Percentiles rank a stretch among this genome's conserved stretches.
Evolutionary conservation across 306 rosid species (phyloP).

Genomic region (Fragaria nilgerrensis): DNA sequence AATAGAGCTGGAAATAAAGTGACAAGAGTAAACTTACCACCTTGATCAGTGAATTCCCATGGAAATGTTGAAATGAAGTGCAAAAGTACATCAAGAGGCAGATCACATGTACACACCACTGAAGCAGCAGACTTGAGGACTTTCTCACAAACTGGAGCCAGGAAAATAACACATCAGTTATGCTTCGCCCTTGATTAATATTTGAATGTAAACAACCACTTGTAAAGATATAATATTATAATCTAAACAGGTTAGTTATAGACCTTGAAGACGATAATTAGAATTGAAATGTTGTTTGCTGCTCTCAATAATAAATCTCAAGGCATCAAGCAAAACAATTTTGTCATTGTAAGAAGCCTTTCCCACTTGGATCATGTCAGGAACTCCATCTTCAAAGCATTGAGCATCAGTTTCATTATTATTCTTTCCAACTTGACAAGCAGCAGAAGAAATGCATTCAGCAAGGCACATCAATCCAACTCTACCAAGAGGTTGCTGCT

Average conservation of each 20-base stretch:
- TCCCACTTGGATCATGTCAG: constrained; percentile 27
- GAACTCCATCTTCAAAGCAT: constrained; percentile 30
- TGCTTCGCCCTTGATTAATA: constrained; percentile 15
- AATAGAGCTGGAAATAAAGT: constrained; percentile 10
- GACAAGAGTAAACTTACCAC: constrained; percentile 52
- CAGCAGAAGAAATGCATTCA: constrained; percentile 85
- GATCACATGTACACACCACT: constrained; percentile 63
- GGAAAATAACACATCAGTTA: constrained; percentile 29
- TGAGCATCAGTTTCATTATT: constrained; percentile 31
- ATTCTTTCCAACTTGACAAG: constrained; percentile 38
- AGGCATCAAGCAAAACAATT: constrained; percentile 53
- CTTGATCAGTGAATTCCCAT: constrained; percentile 69
- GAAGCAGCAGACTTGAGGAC: constrained; percentile 70
- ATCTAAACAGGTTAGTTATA: constrained; percentile 41
- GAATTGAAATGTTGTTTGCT: constrained; percentile 98
- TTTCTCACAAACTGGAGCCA: constrained; percentile 73
- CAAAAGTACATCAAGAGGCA: constrained; percentile 65
- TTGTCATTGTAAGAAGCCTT: constrained; percentile 38
- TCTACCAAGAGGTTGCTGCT: constrained; percentile 70
- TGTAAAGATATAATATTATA: constrained; percentile 25
- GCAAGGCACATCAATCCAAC: constrained; percentile 88
- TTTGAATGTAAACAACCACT: constrained; percentile 21
- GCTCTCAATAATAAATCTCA: constrained; percentile 77
- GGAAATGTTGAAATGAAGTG: constrained; percentile 84
- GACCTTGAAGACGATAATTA: constrained; percentile 84